These are phyloP conservation scores for Penicillium sp. DNA, from an alignment of 2,329 filamentous ascomycete species.

Conservation along the genomic window DNA sequence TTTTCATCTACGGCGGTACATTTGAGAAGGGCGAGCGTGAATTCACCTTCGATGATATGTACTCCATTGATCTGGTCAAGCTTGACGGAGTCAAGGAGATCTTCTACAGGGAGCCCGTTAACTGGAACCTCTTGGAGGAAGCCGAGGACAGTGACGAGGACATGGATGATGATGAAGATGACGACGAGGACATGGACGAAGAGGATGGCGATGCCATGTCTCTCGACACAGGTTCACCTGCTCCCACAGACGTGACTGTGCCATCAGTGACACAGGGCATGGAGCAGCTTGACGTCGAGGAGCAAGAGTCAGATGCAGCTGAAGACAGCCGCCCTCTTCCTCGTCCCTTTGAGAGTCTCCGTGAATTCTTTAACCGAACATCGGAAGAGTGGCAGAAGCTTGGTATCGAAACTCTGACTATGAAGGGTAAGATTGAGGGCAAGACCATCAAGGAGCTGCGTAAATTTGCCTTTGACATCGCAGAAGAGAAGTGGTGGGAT, in stretches of 20 bases:
- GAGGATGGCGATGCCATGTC: constrained; percentile 49
- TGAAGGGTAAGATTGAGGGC: constrained; percentile 56
- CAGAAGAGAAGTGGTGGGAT: constrained; percentile 99
- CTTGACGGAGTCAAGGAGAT: constrained; percentile 91
- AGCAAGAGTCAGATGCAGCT: constrained; percentile 40
- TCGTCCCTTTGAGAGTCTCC: constrained; percentile 81
- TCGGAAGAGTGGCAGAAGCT: constrained; percentile 88
- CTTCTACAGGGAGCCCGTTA: constrained; percentile 78
- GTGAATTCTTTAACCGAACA: constrained; percentile 89
- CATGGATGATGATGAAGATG: constrained; percentile 46
- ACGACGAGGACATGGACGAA: constrained; percentile 43
- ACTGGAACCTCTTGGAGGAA: constrained; percentile 70
- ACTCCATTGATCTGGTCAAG: constrained; percentile 89
- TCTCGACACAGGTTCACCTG: constrained; percentile 36
- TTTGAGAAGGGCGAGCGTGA: constrained; percentile 94
- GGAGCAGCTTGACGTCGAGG: constrained; percentile 39
- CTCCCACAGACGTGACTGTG: constrained; percentile 37
- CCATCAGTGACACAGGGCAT: constrained; percentile 37
- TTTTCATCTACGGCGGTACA: constrained; percentile 94
- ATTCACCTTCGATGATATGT: constrained; percentile 93
- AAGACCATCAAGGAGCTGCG: constrained; percentile 87
- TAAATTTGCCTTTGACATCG: constrained; percentile 81
- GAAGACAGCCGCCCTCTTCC: constrained; percentile 74
- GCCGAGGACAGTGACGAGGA: constrained; percentile 58
- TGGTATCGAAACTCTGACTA: constrained; percentile 70